Evolutionary conservation across 2,329 filamentous ascomycete genomes (phyloP), one percentile per base, ranked within the genome.

Genomic region (Fusarium solani-melongenae): DNA sequence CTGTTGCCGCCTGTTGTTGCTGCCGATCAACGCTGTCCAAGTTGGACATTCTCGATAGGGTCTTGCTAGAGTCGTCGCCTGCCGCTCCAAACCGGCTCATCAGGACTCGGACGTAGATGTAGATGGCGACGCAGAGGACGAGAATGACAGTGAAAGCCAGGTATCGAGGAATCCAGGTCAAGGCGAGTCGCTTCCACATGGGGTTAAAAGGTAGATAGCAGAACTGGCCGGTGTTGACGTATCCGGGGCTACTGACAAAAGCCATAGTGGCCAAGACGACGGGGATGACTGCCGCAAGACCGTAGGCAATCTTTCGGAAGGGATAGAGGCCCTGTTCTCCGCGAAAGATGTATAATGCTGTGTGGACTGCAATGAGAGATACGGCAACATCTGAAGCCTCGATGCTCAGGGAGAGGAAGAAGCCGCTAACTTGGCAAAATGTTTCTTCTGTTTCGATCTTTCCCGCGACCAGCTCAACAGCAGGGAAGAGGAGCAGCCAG

Each of bases 111-210:
- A 95, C 90, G 72, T 94, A 92, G 12, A 89, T 78, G 78, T 95
- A 95, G n/a, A 95, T 91, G 8, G 88, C 89, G 27, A 88, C 83
- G 57, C 94, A 94, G 3, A 93, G 88, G 31, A 85, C 80, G 36
- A 94, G 82, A 71, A 95, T 92, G 29, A 88, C 83, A 10, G 87
- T 77, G 72, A 93, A 89, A 60, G 94, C 91, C 38, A 93, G 73
- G 72, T 94, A 94, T 58, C 93, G 88, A 38, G 93, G 93, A 9
- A 93, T 86, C 93, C 93, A 96, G 66, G 89, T 88, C 3, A 95
- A 84, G 0, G 88, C 90, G 17, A 92, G 83, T 49, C 91, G 87
- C 71, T 92, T 92, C 93, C 93, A 95, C 69, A 87, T 86, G 0
- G 92, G 91, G 5, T 88, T 85, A 17, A 89, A 84, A 0, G 93